Base-by-base conservation (phyloP, 345 rosid genomes). In the Lepidium aucheri region DNA sequence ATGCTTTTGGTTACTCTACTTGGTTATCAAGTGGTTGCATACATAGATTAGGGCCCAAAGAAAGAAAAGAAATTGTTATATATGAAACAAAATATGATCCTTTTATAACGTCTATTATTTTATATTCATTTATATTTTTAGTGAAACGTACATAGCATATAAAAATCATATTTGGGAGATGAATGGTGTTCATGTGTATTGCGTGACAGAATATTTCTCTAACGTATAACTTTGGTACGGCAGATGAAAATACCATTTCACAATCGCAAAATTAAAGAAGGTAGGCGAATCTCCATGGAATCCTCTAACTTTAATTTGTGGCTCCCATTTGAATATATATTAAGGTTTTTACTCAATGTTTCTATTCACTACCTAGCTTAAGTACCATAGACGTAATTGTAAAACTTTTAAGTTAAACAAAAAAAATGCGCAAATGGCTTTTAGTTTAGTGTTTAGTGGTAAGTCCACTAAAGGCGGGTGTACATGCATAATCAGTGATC, bases 241-340 rank as follows among this genome's bases (percentile, higher is more conserved):
- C 46, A 32, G 10, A 17, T 44, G 17, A 44, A 67, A 66, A 33
- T 52, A 53, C 34, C 60, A 51, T 60, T 53, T 20, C 67, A 50
- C 53, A 20, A 70, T 43, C 68, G 55, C 61, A 42, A 61, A 15
- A 34, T 28, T 16, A 53, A 61, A 70, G 39, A 70, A 61, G 47
- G 67, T 72, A 10, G 76, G 67, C 67, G 26, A 50, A 72, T 72
- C 65, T 60, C 74, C 67, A 69, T 41, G 58, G 50, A 58, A 46
- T 33, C 44, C 53, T 13, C 36, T 6, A 52, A 8, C 8, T 44
- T 54, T 33, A 3, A 28, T 28, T 28, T 28, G 47, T 44, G 24
- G 64, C 30, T 43, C 64, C 42, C 67, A 14, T 52, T 38, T 3
- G 16, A 58, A 10, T 26, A 38, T 63, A 15, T 26, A 38, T 50